Base-by-base conservation (phyloP, 2,329 filamentous ascomycete species). In the Colletotrichum australisinense region DNA sequence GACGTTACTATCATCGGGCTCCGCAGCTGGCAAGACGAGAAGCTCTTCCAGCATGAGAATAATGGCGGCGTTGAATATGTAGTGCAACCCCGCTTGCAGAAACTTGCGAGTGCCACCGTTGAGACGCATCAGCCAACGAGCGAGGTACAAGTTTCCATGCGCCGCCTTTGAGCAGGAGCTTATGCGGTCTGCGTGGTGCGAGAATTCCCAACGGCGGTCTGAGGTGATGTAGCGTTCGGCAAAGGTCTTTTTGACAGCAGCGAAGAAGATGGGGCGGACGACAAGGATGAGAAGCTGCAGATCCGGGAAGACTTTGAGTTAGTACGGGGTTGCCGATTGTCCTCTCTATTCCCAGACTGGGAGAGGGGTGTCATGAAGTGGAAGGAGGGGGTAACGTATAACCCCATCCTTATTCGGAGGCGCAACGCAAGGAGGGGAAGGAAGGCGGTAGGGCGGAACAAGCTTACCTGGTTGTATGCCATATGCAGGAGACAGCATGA, bases 61-160 rank as follows among this genome's bases (percentile, higher is more conserved):
- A 49, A 87, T 81, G 68, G 86, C 84, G 3, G 87, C 86, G 76
- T 87, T 88, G 80, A 88, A 88, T 52, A 88, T 81, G 75, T 85
- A 83, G 78, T 88, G 86, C 63, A 88, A 79, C 11, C 84, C 84
- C 0, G 83, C 81, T 53, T 87, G 83, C 9, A 86, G 80, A 3
- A 87, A 81, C 74, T 84, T 86, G 16, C 81, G 79, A 38, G 80
- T 79, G 32, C 62, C 35, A 8, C 79, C 78, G 57, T 82, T 83
- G 5, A 84, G 77, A 28, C 79, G 76, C 4, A 81, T 77, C 11
- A 86, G 77, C 68, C 85, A 82, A 22, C 82, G 81, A 9, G 84
- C 87, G 1, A 89, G 81, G 1, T 79, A 78, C 42, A 88, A 81
- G 70, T 88, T 89, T 68, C 79, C 80, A 24, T 86, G 81, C 5